Evolutionary conservation across 2,329 filamentous ascomycete genomes (phyloP).

Genomic region (Neocucurbitaria cava): DNA sequence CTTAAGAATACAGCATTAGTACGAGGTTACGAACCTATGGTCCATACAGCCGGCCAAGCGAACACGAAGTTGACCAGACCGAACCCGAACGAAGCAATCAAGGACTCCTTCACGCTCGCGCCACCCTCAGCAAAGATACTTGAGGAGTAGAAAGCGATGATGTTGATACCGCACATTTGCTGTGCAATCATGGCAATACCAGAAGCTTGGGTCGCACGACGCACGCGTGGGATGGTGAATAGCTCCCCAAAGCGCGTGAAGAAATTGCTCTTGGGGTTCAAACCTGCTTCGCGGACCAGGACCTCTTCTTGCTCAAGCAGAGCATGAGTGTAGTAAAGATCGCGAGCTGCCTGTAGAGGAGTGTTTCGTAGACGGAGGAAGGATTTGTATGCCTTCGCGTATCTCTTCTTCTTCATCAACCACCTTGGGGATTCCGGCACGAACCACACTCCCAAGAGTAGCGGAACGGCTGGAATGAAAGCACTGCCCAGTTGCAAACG

Average conservation of each 20-base stretch:
- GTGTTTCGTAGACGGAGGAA: constrained; percentile 49
- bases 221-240: constrained; percentile 72
- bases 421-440: constrained; percentile 49
- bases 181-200: constrained; percentile 78
- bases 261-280: constrained; percentile 47
- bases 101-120: constrained; percentile 48
- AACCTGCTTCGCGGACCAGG: constrained; percentile 39
- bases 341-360: constrained; percentile 51
- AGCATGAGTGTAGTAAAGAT: constrained; percentile 52
- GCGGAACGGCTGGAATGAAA: constrained; percentile 49
- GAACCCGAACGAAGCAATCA: constrained; percentile 66
- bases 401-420: constrained; percentile 52
- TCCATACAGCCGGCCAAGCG: constrained; percentile 65
- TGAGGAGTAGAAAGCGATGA: constrained; percentile 60
- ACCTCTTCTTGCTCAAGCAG: constrained; percentile 46
- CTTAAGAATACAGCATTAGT: not conserved
- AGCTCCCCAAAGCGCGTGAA: constrained; percentile 59
- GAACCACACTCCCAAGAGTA: constrained; percentile 50
- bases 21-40: constrained; percentile 48
- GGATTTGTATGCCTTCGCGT: constrained; percentile 48
- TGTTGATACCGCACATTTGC: constrained; percentile 64
- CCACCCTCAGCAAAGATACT: constrained; percentile 59
- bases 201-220: constrained; percentile 76
- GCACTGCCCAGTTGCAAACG: constrained; percentile 50
- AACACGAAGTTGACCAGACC: constrained; percentile 66